phyloP scores from a whole-genome alignment of 805 yeast species.

The Teunomyces panamensis region DNA sequence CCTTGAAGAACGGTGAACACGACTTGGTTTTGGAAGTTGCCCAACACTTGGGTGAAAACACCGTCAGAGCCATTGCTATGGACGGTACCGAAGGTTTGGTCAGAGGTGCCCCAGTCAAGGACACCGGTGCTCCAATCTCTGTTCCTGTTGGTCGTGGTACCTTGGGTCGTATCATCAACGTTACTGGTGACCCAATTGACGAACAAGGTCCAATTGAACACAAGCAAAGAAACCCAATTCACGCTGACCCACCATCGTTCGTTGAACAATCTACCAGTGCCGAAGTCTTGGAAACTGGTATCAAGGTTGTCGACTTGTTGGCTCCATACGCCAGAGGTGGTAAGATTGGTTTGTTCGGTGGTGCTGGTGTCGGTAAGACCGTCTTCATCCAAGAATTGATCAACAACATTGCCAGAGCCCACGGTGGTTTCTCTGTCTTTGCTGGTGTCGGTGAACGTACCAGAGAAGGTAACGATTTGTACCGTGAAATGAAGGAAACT shows the following conservation, averaged over 20 bases:
- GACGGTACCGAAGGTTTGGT: conserved; percentile 99
- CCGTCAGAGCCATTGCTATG: conserved; percentile 99
- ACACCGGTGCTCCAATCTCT: conserved; percentile 98
- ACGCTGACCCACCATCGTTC: conserved; percentile 96
- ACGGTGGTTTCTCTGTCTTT: conserved; percentile 99
- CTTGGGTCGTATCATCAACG: conserved; percentile 97
- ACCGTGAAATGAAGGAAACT: conserved; percentile 99
- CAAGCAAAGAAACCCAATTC: conserved; percentile 94
- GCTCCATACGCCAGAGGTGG: conserved; percentile 99
- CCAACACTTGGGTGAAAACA: conserved; percentile 99
- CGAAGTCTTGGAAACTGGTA: conserved; percentile 98
- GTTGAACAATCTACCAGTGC: conserved; percentile 97
- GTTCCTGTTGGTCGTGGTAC: conserved; percentile 99
- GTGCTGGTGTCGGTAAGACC: conserved; percentile 99
- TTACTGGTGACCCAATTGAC: conserved; percentile 98
- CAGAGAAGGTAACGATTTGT: conserved; percentile 99
- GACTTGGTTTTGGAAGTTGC: conserved; percentile 97
- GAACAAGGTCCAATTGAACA: conserved; percentile 98
- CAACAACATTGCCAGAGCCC: conserved; percentile 99
- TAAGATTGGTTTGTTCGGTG: conserved; percentile 99
- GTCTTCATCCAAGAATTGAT: conserved; percentile 99
- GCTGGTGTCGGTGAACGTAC: conserved; percentile 99
- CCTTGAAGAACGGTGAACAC: conserved; percentile 70
- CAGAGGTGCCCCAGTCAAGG: conserved; percentile 88
- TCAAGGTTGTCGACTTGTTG: conserved; percentile 97